Base-by-base conservation (phyloP, 345 rosid genomes). In the Kandelia obovata region DNA sequence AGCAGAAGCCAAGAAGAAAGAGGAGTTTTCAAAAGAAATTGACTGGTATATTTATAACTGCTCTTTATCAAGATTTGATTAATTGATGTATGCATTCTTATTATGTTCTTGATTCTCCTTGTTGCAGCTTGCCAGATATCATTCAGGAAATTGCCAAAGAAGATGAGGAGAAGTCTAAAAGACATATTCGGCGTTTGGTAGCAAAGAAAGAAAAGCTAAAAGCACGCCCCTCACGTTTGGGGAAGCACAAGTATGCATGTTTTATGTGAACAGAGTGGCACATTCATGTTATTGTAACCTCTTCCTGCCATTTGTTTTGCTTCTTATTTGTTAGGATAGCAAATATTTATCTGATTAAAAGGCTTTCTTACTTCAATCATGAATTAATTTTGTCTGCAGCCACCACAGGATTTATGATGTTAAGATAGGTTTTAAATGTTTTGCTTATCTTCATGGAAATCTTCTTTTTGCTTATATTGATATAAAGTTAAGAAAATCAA, bases 171-270 rank as follows among this genome's bases (percentile, higher is more conserved):
- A 90, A 87, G 84, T 78, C 82, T 46, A 90, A 84, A 32, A 81
- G 80, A 75, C 91, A 78, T 68, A 58, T 77, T 31, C 66, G 99
- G 31, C 70, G 80, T 37, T 68, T 79, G 43, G 84, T 86, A 16
- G 91, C 91, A 1, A 89, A 87, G 80, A 79, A 90, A 71, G 98
- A 95, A 66, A 87, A 86, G 74, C 80, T 88, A 17, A 92, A 85
- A 83, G 66, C 75, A 10, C 73, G 92, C 49, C 99, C 99, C 23
- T 96, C 98, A 17, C 93, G 97, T 28, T 77, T 95, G 83, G 99
- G 96, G 73, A 92, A 87, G 85, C 90, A 90, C 90, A 95, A 85
- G 99, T 87, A 92, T 63, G 88, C 66, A 27, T 13, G 11, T 55
- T 35, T 43, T 16, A 17, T 58, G 15, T 11, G 13, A 56, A 56